Evolutionary conservation across 495 filamentous ascomycete genomes (phyloP), one percentile per base, ranked within the genome.

Genomic region (Annulohypoxylon stygium): DNA sequence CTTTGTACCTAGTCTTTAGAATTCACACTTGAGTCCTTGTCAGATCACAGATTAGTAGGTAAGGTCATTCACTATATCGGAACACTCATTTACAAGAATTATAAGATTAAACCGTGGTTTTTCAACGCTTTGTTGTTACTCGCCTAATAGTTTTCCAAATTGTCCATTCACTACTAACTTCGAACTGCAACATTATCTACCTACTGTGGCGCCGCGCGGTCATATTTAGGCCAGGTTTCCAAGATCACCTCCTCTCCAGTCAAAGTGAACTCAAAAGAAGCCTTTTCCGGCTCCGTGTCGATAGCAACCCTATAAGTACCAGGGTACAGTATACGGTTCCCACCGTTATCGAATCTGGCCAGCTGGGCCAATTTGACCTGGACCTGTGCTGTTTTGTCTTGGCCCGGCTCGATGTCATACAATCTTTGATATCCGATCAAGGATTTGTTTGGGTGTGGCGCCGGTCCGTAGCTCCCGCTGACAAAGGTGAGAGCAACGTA

Each of bases 201-300:
- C 16, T 55, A 55, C 12, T 33, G 26, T 2, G 51, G 51, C 51
- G 51, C 51, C 2, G 1, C 6, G 5, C 51, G 51, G 8, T 55
- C 51, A 34, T 55, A 55, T 30, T 55, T 33, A 7, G 51, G 51
- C 51, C 51, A 55, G 36, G 10, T 55, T 55, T 55, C 51, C 51
- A 55, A 55, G 9, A 55, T 18, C n/a, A 26, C 26, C 25, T 33
- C 26, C 26, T 59, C 55, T 0, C 55, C 55, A 59, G 33, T 59
- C 7, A 59, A 9, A 3, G 55, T 59, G 55, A 59, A 59, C 23
- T 59, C 36, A 41, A 59, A 39, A 34, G 55, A 39, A 8, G n/a
- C 36, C 55, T 59, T 37, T 12, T 37, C 36, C n/a, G 55, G 55
- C 2, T 23, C 55, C 2, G 51, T 55, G 36, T 59, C 55, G 16